Evolutionary conservation across 2,329 filamentous ascomycete genomes (phyloP).

Genomic region (Hypoxylon sp.): DNA sequence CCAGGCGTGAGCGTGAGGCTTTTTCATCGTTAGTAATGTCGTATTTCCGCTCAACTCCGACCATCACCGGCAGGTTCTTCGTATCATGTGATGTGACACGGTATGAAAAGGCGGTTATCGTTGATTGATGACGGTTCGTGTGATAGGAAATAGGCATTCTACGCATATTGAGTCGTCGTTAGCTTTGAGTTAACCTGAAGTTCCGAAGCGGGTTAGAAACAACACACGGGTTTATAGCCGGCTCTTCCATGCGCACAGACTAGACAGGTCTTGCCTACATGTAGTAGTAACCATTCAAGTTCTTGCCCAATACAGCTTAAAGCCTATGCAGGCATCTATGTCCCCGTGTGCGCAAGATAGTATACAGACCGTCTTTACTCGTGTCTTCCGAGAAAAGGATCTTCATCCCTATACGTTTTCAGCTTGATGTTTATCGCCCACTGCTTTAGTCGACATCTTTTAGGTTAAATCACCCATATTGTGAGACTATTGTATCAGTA

Average conservation of each 20-base stretch:
- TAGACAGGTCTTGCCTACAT: neutral
- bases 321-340: neutral
- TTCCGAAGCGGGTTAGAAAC: slow-evolving; percentile 27
- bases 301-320: slow-evolving; percentile 15
- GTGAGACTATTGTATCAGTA: slow-evolving; percentile 38
- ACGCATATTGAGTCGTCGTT: slow-evolving; percentile 20
- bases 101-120: slow-evolving; percentile 10
- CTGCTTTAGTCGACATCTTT: neutral
- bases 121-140: slow-evolving; percentile 1
- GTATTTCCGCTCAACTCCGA: slow-evolving; percentile 24
- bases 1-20: slow-evolving; percentile 10
- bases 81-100: slow-evolving; percentile 39
- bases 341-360: neutral
- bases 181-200: slow-evolving; percentile 30
- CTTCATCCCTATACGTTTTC: slow-evolving; percentile 15
- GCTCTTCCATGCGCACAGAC: slow-evolving; percentile 17
- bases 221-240: slow-evolving; percentile 1
- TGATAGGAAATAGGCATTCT: neutral
- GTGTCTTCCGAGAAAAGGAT: neutral
- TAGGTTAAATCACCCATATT: slow-evolving; percentile 7
- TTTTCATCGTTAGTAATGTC: slow-evolving; percentile 19
- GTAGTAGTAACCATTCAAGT: neutral
- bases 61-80: slow-evolving; percentile 32
- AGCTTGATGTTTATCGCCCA: slow-evolving; percentile 15
- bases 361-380: slow-evolving; percentile 5